These are phyloP conservation scores for Lumnitzera racemosa DNA, from an alignment of 345 rosid genomes.

Conservation along the genomic window DNA sequence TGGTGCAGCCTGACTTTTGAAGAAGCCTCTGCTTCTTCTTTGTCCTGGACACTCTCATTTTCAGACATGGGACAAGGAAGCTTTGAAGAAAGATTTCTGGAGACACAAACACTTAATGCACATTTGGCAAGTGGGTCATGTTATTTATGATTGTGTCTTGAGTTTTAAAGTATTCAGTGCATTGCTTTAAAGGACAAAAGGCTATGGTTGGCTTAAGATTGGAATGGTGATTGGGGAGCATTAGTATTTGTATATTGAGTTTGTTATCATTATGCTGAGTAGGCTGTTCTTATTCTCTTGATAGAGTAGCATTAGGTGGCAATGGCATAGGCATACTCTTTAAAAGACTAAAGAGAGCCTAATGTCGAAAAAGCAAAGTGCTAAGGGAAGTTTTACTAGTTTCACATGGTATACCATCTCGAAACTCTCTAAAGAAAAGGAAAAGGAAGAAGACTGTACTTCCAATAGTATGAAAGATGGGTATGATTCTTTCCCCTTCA, in stretches of 20 bases:
- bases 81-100: slow-evolving; percentile 8
- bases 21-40: slow-evolving; percentile 38
- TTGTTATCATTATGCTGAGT: slow-evolving; percentile 13
- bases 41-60: slow-evolving; percentile 25
- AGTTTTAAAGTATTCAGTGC: slow-evolving; percentile 4
- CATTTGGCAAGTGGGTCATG: slow-evolving; percentile 14
- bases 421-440: no score
- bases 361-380: no score
- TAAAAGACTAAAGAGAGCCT: no score
- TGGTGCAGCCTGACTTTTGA: slow-evolving; percentile 35
- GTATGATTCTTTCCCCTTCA: no score
- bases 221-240: slow-evolving; percentile 8
- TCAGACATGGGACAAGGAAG: neutral
- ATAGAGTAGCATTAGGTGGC: slow-evolving; percentile 11
- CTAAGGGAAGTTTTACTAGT: no score
- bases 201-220: slow-evolving; percentile 5
- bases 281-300: neutral
- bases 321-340: slow-evolving; percentile 8
- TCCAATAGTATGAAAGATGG: no score
- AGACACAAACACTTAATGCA: slow-evolving; percentile 5
- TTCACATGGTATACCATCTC: no score
- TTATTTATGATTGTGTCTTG: slow-evolving; percentile 15
- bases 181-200: neutral
- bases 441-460: no score
- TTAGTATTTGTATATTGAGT: slow-evolving; percentile 13